Base-by-base conservation (phyloP, 306 rosid genomes). In the Quercus parvula region DNA sequence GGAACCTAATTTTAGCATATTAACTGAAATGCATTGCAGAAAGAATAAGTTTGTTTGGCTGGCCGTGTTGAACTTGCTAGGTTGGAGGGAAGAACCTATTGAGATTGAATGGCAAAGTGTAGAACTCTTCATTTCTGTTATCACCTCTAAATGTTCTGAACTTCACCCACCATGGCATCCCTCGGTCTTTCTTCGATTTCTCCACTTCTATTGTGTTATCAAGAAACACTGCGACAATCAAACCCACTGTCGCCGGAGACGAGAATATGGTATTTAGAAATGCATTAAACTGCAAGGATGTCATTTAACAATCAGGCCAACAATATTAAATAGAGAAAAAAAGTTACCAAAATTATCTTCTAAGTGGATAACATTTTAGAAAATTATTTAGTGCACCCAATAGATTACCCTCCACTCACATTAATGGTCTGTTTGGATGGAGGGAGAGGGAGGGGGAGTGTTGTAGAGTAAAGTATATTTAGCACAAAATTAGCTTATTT, bases 141-240 rank as follows among this genome's bases (percentile, higher is more conserved):
- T 95, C 99, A 80, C 99, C 99, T 87, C 91, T 83, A 25, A 95
- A 95, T 1, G 96, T 86, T 86, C 98, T 85, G 84, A 95, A 95
- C 89, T 93, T 95, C 33, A 89, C 91, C 99, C 99, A 95, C 98
- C 99, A 95, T 4, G 99, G 98, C 99, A 95, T 95, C 24, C 99
- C 99, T 46, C 98, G 78, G 67, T 95, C 99, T 75, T 90, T 95
- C 89, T 91, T 92, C 0, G 98, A 90, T 20, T 89, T 92, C 41
- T 95, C 94, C 1, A 95, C 98, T 69, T 94, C 97, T 38, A 91
- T 52, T 5, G 99, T 92, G 89, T 95, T 95, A 87, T 95, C 99
- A 2, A 95, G 94, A 79, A 95, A 90, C 78, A 92, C 98, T 6
- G 97, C 98, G 10, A 92, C 98, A 0, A 91, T 91, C 87, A 95